Percentiles rank a stretch among this genome's conserved stretches.
Evolutionary conservation across 2,329 filamentous ascomycete species (phyloP).

Genomic region (Diplodia sapinea): DNA sequence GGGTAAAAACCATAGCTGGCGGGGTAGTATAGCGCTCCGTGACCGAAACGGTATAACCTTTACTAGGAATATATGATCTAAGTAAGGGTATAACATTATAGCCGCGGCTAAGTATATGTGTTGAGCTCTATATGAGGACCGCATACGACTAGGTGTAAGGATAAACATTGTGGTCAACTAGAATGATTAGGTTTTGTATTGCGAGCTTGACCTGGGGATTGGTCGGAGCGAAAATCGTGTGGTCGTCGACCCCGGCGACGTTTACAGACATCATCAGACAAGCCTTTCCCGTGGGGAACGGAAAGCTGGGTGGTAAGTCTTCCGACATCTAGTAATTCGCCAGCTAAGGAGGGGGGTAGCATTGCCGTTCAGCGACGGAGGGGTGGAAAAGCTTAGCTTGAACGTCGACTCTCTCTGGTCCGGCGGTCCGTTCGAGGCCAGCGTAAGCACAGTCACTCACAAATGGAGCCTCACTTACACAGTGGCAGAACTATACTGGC

Average conservation of each 20-base stretch:
- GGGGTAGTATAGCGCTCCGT: not conserved
- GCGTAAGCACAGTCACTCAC: slow-evolving; percentile 36
- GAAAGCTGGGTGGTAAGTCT: slow-evolving; percentile 51
- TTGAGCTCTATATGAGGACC: not conserved
- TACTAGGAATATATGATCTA: not conserved
- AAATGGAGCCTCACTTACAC: not conserved
- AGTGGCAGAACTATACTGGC: slow-evolving; percentile 51
- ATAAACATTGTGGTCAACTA: not conserved
- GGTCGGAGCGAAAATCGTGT: slow-evolving; percentile 36
- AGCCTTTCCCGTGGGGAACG: slow-evolving; percentile 58
- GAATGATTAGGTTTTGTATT: not conserved
- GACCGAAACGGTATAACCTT: not conserved
- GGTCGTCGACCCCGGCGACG: slow-evolving; percentile 36
- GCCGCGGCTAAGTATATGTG: no score
- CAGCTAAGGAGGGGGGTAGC: slow-evolving; percentile 37
- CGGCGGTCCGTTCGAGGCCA: slow-evolving; percentile 56
- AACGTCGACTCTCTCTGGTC: slow-evolving; percentile 60
- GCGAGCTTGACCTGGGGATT: not conserved
- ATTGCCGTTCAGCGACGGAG: slow-evolving; percentile 53
- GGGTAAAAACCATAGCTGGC: not conserved
- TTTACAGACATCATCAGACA: slow-evolving; percentile 36
- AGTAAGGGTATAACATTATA: not conserved
- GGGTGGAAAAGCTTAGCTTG: slow-evolving; percentile 52
- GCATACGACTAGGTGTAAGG: not conserved
- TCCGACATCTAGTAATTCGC: not conserved